These are phyloP conservation scores for Triadica sebifera DNA, from an alignment of 345 rosid genomes.

Conservation along the genomic window DNA sequence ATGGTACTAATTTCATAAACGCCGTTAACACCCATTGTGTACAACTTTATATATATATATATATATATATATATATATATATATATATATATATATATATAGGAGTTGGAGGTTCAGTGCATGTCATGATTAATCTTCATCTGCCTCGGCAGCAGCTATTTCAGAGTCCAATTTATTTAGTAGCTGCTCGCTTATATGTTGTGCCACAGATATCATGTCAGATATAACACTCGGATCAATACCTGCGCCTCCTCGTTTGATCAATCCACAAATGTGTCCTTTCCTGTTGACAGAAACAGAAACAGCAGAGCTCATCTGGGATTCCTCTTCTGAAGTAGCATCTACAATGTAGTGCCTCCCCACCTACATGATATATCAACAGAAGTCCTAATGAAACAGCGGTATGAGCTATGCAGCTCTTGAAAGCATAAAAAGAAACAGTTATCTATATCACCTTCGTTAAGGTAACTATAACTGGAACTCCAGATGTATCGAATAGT, in stretches of 20 bases:
- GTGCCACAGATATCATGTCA: slow-evolving; percentile 84
- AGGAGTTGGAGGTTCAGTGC: background rate
- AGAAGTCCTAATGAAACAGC: background rate
- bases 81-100: too few relatives aligned
- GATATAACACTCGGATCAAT: slow-evolving; percentile 78
- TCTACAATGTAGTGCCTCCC: slow-evolving; percentile 74
- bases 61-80: too few relatives aligned
- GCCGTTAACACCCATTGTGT: too few relatives aligned
- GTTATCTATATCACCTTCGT: slow-evolving; percentile 50
- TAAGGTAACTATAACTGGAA: slow-evolving; percentile 74
- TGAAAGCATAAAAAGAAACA: background rate
- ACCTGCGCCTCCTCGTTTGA: slow-evolving; percentile 78
- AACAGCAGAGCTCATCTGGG: slow-evolving; percentile 91
- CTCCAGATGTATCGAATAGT: slow-evolving; percentile 71
- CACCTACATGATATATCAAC: slow-evolving; percentile 40
- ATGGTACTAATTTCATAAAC: too few relatives aligned
- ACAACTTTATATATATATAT: too few relatives aligned
- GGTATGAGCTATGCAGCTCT: background rate
- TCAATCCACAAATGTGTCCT: slow-evolving; percentile 77
- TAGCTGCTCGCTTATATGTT: slow-evolving; percentile 58
- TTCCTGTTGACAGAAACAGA: slow-evolving; percentile 65
- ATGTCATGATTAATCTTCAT: slow-evolving; percentile 24
- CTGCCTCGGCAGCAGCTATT: slow-evolving; percentile 79
- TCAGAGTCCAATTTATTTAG: slow-evolving; percentile 63
- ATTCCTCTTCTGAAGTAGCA: slow-evolving; percentile 91